Base-by-base conservation (phyloP, 2,329 filamentous ascomycete species). In the Colletotrichum sp. region DNA sequence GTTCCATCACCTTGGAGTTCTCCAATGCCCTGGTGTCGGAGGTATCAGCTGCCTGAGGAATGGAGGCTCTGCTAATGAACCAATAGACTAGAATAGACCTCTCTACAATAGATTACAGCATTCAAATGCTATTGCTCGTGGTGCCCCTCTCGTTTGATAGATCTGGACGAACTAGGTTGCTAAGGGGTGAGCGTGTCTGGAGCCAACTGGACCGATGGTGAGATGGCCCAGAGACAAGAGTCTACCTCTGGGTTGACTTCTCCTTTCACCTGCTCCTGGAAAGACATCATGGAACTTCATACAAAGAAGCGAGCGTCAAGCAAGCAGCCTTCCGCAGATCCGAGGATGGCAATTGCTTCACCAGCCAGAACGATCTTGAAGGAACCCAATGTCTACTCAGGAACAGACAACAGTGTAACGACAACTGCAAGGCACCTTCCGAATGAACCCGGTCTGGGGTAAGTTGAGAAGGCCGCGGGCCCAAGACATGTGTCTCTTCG, bases 1-100 rank as follows among this genome's bases (percentile, higher is more conserved):
- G 91, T n/a, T 86, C 85, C 78, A 89, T 94, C 71, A 91, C 90
- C 78, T 84, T 98, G 78, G 92, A 95, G 86, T 91, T 98, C 79
- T 86, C 85, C 74, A 89, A 95, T 83, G 91, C 91, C 66, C 84
- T 93, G 81, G 70, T 66, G 7, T 57, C 71, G 64, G 36, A 59
- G n/a, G 43, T 21, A 24, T n/a, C 59, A 34, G n/a, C 28, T 43
- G 65, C 70, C 18, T 76, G 70, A 73, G 74, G 64, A 76, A 76
- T 73, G 74, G 74, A 76, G 70, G 59, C 64, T 76, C 74, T 74
- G 64, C 59, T 69, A 74, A 64, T 74, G 28, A 65, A 74, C 72
- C 70, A 14, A 76, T 76, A 76, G 71, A 76, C 32, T 18, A 43
- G 24, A 74, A 65, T 76, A 76, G 64, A 76, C 64, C 55, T 75